phyloP scores from a whole-genome alignment of 257 asterid genomes.

The Sherardia arvensis region DNA sequence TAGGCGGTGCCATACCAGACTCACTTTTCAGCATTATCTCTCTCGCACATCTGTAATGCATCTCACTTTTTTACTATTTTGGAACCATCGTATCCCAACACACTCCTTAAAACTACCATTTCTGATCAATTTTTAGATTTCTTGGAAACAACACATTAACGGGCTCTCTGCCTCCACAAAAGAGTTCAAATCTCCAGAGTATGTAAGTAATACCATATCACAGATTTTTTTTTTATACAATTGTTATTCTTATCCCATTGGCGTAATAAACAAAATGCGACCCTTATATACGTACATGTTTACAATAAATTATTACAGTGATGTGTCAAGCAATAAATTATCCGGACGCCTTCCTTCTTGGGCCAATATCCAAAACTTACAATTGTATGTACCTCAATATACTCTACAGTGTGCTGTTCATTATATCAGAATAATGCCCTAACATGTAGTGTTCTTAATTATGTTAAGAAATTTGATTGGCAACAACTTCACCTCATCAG shows the following conservation, averaged over 20 bases:
- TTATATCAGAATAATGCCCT: not conserved
- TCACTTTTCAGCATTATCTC: slow-evolving; percentile 41
- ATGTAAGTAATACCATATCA: slow-evolving; percentile 31
- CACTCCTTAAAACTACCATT: not conserved
- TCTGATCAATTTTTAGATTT: slow-evolving; percentile 40
- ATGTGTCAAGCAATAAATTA: slow-evolving; percentile 56
- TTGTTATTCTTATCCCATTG: not conserved
- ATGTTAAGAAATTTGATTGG: slow-evolving; percentile 53
- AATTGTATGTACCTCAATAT: slow-evolving; percentile 34
- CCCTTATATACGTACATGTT: not conserved
- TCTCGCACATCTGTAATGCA: slow-evolving; percentile 45
- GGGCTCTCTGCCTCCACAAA: slow-evolving; percentile 47
- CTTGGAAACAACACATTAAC: slow-evolving; percentile 69
- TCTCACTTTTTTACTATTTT: slow-evolving; percentile 3
- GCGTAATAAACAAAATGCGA: not conserved
- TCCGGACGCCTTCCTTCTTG: slow-evolving; percentile 79
- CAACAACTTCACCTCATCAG: slow-evolving; percentile 54
- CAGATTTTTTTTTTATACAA: not conserved
- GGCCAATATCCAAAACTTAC: slow-evolving; percentile 32
- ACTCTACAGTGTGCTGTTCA: not conserved
- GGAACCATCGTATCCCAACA: not conserved
- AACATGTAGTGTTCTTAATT: slow-evolving; percentile 1
- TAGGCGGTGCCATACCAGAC: slow-evolving; percentile 50
- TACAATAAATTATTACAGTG: slow-evolving; percentile 34
- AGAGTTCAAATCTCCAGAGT: slow-evolving; percentile 32